These are phyloP conservation scores for Pseudophaeomoniella oleicola DNA, from an alignment of 2,329 filamentous ascomycete species.

Conservation along the genomic window DNA sequence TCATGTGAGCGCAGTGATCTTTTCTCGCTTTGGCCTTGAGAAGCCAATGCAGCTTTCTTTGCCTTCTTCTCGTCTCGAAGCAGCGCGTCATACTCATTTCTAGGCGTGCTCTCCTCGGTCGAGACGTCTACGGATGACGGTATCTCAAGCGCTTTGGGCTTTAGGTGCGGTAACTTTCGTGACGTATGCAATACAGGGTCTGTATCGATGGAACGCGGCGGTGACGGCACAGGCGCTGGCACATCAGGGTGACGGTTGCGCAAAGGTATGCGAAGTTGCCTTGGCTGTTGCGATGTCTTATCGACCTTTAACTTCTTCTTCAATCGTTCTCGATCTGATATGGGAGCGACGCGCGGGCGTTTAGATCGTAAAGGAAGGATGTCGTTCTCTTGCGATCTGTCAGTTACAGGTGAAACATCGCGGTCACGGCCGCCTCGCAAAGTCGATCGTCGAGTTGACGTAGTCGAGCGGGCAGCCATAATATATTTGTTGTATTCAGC, in stretches of 20 bases:
- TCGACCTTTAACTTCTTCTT: slow-evolving; percentile 11
- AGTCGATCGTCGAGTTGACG: slow-evolving; percentile 14
- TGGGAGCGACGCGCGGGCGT: slow-evolving; percentile 6
- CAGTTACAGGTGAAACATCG: slow-evolving; percentile 8
- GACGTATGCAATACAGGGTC: not conserved
- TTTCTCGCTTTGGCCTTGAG: slow-evolving; percentile 31
- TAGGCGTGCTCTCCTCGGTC: not conserved
- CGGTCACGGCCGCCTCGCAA: slow-evolving; percentile 8
- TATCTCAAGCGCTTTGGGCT: not conserved
- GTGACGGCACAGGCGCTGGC: slow-evolving; percentile 5
- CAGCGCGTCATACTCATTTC: not conserved
- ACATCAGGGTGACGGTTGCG: slow-evolving; percentile 8
- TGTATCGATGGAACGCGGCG: slow-evolving; percentile 3
- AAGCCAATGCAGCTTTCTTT: slow-evolving; percentile 2
- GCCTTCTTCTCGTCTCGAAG: not conserved
- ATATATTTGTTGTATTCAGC: slow-evolving; percentile 5
- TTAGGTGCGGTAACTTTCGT: slow-evolving; percentile 3
- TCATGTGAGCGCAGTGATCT: slow-evolving; percentile 78
- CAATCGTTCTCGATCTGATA: slow-evolving; percentile 4
- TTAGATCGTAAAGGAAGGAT: slow-evolving; percentile 9
- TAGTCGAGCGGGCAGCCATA: slow-evolving; percentile 17
- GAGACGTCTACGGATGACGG: not conserved
- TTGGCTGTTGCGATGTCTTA: slow-evolving; percentile 6
- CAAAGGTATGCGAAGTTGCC: slow-evolving; percentile 11
- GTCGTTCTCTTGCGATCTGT: slow-evolving; percentile 10